Base-by-base conservation (phyloP, 495 filamentous ascomycete species). In the Staphylotrichum longicolle region DNA sequence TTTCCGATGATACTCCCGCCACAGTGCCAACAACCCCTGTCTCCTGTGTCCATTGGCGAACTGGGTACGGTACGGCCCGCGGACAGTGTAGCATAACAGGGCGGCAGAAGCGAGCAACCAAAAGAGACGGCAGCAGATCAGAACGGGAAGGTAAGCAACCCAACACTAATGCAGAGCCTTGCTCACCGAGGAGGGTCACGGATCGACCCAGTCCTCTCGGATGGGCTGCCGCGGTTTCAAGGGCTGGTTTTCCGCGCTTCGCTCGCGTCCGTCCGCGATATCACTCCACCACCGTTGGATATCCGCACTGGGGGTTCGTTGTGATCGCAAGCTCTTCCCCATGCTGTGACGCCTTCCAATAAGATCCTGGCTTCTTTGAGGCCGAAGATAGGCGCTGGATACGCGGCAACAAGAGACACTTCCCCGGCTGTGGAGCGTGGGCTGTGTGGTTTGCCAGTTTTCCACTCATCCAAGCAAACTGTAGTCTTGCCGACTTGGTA, bases 21-120 rank as follows among this genome's bases (percentile, higher is more conserved):
- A 54, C 51, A 54, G 51, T 54, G 51, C 51, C n/a, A 11, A 20
- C 33, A 10, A 10, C 7, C 6, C 33, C 7, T 20, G 11, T 52
- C 12, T 20, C 50, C 14, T 7, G 14, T 34, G 8, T 15, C 20
- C 14, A 8, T 15, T n/a, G 14, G 12, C 50, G 5, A 8, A n/a
- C 33, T 7, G 14, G 37, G 37, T 14, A 54, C 51, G 51, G 51
- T 54, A 54, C 51, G 15, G 51, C n/a, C 35, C 51, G 51, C 51
- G 51, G 34, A 41, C 35, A 27, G 51, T 10, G 15, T 2, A 27
- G n/a, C 9, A 30, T 11, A 8, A 39, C 1, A 52, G 48, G 27
- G 35, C 35, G 33, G 33, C n/a, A 14, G 50, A 39, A 53, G 50
- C 51, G 51, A 37, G 51, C 40, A 54, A 7, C 7, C 2, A 54